phyloP scores from a whole-genome alignment of 345 rosid genomes.

The Sonneratia caseolaris region DNA sequence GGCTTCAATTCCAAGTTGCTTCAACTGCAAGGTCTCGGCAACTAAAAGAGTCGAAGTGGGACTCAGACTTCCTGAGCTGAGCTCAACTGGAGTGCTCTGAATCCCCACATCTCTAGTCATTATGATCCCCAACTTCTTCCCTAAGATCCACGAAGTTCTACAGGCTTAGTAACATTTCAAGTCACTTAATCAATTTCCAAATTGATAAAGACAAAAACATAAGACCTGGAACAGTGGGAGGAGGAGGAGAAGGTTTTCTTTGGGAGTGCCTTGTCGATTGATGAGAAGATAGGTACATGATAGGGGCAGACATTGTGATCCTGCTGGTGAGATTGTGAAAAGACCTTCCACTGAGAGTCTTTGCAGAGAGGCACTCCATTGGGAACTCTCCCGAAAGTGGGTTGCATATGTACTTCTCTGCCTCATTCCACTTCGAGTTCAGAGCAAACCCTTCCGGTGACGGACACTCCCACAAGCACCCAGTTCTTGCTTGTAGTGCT shows the following conservation, averaged over 20 bases:
- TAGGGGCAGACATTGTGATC: slow-evolving; percentile 79
- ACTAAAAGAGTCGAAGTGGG: slow-evolving; percentile 74
- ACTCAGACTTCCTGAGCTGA: slow-evolving; percentile 28
- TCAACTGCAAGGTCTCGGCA: slow-evolving; percentile 28
- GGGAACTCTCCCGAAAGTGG: slow-evolving; percentile 97
- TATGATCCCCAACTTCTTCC: not conserved
- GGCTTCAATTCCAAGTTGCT: slow-evolving; percentile 31
- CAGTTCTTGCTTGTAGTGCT: slow-evolving; percentile 80
- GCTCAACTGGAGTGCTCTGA: slow-evolving; percentile 58
- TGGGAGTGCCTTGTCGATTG: slow-evolving; percentile 15
- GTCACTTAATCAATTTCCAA: not conserved
- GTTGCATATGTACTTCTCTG: slow-evolving; percentile 90
- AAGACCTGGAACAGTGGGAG: not conserved
- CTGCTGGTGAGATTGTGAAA: slow-evolving; percentile 38
- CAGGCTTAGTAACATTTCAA: not conserved
- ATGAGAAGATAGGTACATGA: slow-evolving; percentile 28
- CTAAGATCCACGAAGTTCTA: not conserved
- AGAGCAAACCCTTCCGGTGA: slow-evolving; percentile 77
- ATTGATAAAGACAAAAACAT: not conserved
- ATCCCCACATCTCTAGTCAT: slow-evolving; percentile 72
- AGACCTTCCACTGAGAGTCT: slow-evolving; percentile 30
- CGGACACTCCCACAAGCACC: slow-evolving; percentile 52
- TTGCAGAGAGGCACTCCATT: slow-evolving; percentile 83
- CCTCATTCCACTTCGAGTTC: slow-evolving; percentile 94
- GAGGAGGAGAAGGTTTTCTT: slow-evolving; percentile 4